A percentile compares a stretch with the other conserved stretches of the same genome.
Evolutionary conservation across 1,139 yeast species (phyloP).

Genomic region (Geotrichum bryndzae): DNA sequence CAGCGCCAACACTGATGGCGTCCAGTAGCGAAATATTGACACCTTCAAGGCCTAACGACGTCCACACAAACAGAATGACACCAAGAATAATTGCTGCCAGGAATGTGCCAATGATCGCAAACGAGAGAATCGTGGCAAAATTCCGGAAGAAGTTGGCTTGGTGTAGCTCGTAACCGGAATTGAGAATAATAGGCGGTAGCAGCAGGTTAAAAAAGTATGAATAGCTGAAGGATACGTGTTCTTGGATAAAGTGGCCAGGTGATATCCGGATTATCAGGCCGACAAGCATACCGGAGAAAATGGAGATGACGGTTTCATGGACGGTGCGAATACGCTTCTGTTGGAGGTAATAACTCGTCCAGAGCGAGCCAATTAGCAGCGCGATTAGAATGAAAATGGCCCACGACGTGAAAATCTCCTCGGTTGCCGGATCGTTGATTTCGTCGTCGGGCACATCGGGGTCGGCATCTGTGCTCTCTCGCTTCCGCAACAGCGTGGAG

Average conservation of each 20-base stretch:
- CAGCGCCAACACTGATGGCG: slow-evolving; percentile 95
- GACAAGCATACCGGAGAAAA: slow-evolving; percentile 93
- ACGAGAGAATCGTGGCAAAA: slow-evolving; percentile 82
- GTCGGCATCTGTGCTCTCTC: slow-evolving; percentile 39
- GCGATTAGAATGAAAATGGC: slow-evolving; percentile 82
- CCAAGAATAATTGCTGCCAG: slow-evolving; percentile 88
- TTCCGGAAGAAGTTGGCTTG: slow-evolving; percentile 93
- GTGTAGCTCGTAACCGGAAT: slow-evolving; percentile 93
- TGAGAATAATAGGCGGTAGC: slow-evolving; percentile 91
- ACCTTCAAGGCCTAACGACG: slow-evolving; percentile 84
- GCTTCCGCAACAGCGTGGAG: slow-evolving; percentile 16
- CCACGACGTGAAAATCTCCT: slow-evolving; percentile 96
- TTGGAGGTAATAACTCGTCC: slow-evolving; percentile 92
- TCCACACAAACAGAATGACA: slow-evolving; percentile 78
- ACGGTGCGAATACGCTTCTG: slow-evolving; percentile 88
- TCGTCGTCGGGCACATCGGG: slow-evolving; percentile 47
- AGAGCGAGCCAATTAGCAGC: slow-evolving; percentile 76
- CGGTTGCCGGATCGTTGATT: slow-evolving; percentile 81
- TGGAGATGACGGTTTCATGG: slow-evolving; percentile 93
- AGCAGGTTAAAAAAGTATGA: slow-evolving; percentile 89
- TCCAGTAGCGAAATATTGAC: slow-evolving; percentile 86
- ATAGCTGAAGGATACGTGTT: slow-evolving; percentile 91
- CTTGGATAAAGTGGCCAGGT: slow-evolving; percentile 96
- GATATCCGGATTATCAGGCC: slow-evolving; percentile 83
- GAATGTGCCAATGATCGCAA: slow-evolving; percentile 97